A percentile compares a stretch with the other conserved stretches of the same genome.
Evolutionary conservation across 805 yeast species (phyloP).

Genomic region (Naumovozyma baii): DNA sequence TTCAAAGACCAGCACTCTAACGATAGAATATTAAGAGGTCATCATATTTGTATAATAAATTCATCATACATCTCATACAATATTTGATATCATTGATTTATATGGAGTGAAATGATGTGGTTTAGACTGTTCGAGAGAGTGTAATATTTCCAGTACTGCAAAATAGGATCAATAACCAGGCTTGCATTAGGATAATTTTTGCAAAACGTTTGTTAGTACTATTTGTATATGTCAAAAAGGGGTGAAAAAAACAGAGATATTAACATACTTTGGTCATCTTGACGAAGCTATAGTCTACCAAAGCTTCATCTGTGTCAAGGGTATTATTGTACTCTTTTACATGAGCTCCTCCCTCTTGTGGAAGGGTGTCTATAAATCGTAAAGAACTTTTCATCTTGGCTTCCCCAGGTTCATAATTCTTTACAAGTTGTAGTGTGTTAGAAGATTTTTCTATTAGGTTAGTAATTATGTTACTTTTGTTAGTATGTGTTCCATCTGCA

Average conservation of each 20-base stretch:
- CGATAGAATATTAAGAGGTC: too few relatives aligned
- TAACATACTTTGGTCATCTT: slow-evolving; percentile 10
- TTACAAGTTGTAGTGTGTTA: neutral
- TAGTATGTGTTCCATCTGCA: too few relatives aligned
- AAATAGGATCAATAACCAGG: neutral
- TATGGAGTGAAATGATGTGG: slow-evolving; percentile 9
- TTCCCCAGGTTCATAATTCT: too few relatives aligned
- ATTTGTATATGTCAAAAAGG: neutral
- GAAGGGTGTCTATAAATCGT: neutral
- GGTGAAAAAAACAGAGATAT: neutral
- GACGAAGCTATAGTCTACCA: slow-evolving; percentile 8
- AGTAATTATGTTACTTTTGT: neutral
- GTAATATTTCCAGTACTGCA: neutral
- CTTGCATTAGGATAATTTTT: neutral
- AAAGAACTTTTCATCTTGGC: neutral
- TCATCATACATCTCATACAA: neutral
- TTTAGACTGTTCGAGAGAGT: slow-evolving; percentile 5
- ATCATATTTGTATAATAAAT: too few relatives aligned
- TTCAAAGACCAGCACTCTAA: too few relatives aligned
- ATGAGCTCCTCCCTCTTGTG: neutral
- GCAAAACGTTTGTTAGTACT: neutral
- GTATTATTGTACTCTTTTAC: neutral
- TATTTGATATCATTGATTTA: slow-evolving; percentile 5
- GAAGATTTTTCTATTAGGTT: neutral
- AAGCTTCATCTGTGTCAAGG: neutral